phyloP scores from a whole-genome alignment of 2,329 filamentous ascomycete genomes.

The Botrytis hyacinthi region DNA sequence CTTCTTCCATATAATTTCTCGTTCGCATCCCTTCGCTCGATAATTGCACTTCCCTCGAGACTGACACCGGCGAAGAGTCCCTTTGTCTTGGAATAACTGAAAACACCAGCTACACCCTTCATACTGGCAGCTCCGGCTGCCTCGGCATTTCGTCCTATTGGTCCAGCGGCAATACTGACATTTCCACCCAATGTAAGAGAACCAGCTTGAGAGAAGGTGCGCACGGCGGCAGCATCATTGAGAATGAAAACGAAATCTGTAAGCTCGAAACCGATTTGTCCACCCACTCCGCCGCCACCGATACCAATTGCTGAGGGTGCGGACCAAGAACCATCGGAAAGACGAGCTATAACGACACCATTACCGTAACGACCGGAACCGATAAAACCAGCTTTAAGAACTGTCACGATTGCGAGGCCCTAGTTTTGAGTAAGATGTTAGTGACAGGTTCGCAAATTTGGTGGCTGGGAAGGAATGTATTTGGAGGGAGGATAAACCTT shows the following conservation, averaged over 20 bases:
- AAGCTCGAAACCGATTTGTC: constrained; percentile 83
- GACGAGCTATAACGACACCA: constrained; percentile 76
- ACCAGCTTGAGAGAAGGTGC: constrained; percentile 89
- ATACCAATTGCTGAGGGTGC: constrained; percentile 80
- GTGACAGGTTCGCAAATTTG: background rate
- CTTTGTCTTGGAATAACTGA: constrained; percentile 98
- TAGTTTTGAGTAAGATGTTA: constrained; percentile 36
- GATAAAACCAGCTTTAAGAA: constrained; percentile 84
- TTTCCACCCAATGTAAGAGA: constrained; percentile 93
- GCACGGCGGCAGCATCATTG: constrained; percentile 85
- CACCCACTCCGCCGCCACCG: constrained; percentile 77
- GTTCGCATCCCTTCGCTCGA: constrained; percentile 94
- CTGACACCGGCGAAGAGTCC: constrained; percentile 94
- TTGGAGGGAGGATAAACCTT: constrained; percentile 57
- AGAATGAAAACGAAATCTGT: constrained; percentile 98
- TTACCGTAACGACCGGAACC: constrained; percentile 79
- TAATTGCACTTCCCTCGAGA: constrained; percentile 86
- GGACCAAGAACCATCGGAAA: constrained; percentile 76
- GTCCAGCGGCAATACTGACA: constrained; percentile 91
- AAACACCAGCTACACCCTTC: constrained; percentile 85
- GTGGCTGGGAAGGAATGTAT: background rate
- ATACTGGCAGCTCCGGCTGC: constrained; percentile 91
- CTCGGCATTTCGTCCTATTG: constrained; percentile 91
- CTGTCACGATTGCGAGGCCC: constrained; percentile 81
- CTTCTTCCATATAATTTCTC: constrained; percentile 89